A percentile compares a stretch with the other conserved stretches of the same genome.
Conservation (phyloP, 768 basidiomycete species). For the Auriculariales sp. region DNA sequence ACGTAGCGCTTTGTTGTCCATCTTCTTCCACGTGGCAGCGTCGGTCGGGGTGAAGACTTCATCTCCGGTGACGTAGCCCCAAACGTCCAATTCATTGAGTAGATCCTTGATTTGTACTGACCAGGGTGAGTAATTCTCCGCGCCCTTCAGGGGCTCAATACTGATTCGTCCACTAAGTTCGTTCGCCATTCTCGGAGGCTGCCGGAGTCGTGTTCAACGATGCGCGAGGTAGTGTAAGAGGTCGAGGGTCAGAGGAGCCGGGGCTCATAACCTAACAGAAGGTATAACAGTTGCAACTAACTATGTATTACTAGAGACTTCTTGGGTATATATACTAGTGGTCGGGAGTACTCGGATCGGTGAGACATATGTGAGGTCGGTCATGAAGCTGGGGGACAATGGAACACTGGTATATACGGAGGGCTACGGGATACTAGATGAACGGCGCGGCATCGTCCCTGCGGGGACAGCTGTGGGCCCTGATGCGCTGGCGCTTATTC, state of each 20-base stretch:
- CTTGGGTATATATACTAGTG: too few species aligned
- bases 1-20: constrained; percentile 18
- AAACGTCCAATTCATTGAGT: neutral
- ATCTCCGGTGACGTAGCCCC: neutral
- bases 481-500: too few species aligned
- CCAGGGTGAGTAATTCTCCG: neutral
- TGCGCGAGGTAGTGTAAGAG: neutral
- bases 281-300: too few species aligned
- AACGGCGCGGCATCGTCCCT: too few species aligned
- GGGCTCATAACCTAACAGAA: neutral
- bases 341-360: too few species aligned
- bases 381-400: too few species aligned
- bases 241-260: neutral
- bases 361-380: too few species aligned
- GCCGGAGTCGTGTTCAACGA: neutral
- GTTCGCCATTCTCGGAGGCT: neutral
- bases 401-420: too few species aligned
- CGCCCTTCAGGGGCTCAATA: neutral
- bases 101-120: neutral
- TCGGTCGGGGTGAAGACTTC: neutral
- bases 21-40: constrained; percentile 13
- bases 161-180: neutral
- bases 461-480: too few species aligned
- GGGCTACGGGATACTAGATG: too few species aligned
- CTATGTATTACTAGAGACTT: too few species aligned